A percentile compares a stretch with the other conserved stretches of the same genome.
Conservation (phyloP, 345 rosid genomes). For the Dovyalis caffra region DNA sequence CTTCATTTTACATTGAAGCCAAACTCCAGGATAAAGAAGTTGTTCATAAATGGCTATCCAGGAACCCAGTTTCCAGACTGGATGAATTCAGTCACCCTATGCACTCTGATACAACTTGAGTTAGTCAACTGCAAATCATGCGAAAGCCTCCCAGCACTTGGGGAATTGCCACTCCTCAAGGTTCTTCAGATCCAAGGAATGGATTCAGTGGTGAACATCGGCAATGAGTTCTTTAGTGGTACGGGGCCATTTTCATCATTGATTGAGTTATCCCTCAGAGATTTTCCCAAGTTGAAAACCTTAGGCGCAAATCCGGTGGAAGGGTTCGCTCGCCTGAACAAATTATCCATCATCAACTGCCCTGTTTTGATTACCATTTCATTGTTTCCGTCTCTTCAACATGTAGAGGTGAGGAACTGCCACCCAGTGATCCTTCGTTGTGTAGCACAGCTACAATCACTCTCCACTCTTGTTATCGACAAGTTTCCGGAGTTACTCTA, state of each 20-base stretch:
- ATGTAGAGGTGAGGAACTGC: conserved; percentile 21
- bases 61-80: conserved; percentile 22
- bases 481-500: neutral
- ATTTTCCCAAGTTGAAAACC: conserved; percentile 15
- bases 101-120: conserved; percentile 11
- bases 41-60: conserved; percentile 10
- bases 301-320: conserved; percentile 15
- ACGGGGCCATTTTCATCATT: conserved; percentile 6
- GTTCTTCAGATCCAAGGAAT: conserved; percentile 12
- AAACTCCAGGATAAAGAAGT: neutral
- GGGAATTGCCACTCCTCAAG: conserved; percentile 26
- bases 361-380: conserved; percentile 18
- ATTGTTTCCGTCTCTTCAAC: conserved; percentile 16
- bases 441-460: conserved; percentile 7
- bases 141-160: conserved; percentile 18
- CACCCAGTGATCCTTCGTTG: conserved; percentile 9
- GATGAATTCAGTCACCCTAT: conserved; percentile 9
- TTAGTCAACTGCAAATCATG: conserved; percentile 11
- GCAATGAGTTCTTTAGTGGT: conserved; percentile 19
- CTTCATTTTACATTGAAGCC: conserved; percentile 10
- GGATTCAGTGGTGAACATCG: conserved; percentile 16
- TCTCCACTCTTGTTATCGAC: conserved; percentile 16
- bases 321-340: conserved; percentile 17
- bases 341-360: conserved; percentile 17
- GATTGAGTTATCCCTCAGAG: conserved; percentile 5